Evolutionary conservation across 192 early-diverging fungal genomes (phyloP), one percentile per base, ranked within the genome.

Genomic region (Pecoramyces ruminantium): DNA sequence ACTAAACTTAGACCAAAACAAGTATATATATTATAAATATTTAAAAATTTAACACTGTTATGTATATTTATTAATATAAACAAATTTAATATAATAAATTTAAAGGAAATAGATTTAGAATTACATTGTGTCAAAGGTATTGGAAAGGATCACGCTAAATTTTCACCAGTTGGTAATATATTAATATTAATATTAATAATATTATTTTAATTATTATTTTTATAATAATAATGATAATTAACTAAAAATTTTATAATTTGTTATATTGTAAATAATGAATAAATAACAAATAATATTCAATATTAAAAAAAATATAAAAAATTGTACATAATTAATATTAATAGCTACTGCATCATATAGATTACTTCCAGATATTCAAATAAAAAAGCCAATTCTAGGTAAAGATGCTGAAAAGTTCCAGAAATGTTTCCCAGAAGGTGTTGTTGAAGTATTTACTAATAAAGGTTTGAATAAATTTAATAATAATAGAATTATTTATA

Each of bases 91-190:
- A 21, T 51, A 21, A 51, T 21, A 0, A 21, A 21, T n/a, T 25
- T 2, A 67, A 27, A 38, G 82, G 85, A 90, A 77, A 92, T 99
- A 51, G 87, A 90, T 40, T 85, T 94, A 80, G 95, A 95, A 83
- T 81, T 95, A 79, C 96, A 98, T 84, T 94, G 93, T 83, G 89
- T 90, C 39, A 98, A 97, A 87, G 96, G 97, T 18, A 88, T 95
- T 78, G 97, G 96, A 38, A 92, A 94, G 85, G 96, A 97, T 82
- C 97, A 99, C 80, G 96, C 96, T 81, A 99, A 99, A 82, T 99
- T 93, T 89, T 97, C 96, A 8, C 97, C 97, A 15, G 96, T 97
- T 29, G 89, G 89, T 89, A 40, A 82, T 15, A 77, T 85, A 21
- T 86, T 78, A n/a, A n/a, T n/a, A n/a, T n/a, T n/a, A n/a, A n/a